Conservation (phyloP, 1,284 basidiomycete genomes). For the Anthracocystis panici-leucophaei region DNA sequence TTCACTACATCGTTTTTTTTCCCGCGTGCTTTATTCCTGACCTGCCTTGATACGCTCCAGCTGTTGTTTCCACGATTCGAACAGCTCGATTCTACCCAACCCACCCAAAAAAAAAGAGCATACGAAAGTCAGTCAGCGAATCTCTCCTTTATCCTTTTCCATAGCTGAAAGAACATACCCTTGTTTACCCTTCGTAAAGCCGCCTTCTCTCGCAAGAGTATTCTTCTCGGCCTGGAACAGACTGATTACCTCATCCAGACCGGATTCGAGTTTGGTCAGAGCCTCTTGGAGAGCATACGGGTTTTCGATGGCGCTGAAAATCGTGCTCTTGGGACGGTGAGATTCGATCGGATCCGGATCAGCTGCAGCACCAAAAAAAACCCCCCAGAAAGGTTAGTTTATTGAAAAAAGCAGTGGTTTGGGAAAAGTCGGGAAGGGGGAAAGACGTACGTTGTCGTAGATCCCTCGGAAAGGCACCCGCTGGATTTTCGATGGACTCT, state of each 20-base stretch:
- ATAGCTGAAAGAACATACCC: conserved; percentile 31
- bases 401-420: neutral
- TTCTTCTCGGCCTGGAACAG: conserved; percentile 61
- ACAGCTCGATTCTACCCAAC: conserved; percentile 38
- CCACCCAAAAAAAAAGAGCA: neutral
- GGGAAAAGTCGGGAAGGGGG: neutral
- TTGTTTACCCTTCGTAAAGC: conserved; percentile 59
- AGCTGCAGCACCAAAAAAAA: conserved; percentile 8
- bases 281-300: conserved; percentile 60
- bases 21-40: conserved; percentile 21
- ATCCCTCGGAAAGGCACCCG: conserved; percentile 48
- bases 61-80: conserved; percentile 58
- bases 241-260: conserved; percentile 57
- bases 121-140: neutral
- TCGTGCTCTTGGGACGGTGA: conserved; percentile 44
- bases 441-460: conserved; percentile 32
- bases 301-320: conserved; percentile 59
- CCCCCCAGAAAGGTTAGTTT: neutral
- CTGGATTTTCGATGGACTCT: conserved; percentile 47
- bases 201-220: conserved; percentile 54
- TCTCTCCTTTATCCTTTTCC: too few relatives aligned
- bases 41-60: conserved; percentile 58
- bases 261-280: conserved; percentile 52
- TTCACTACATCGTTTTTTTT: neutral
- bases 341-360: conserved; percentile 39